Evolutionary conservation across 148 eudicot species (phyloP).

Genomic region (Heliosperma pusillum): DNA sequence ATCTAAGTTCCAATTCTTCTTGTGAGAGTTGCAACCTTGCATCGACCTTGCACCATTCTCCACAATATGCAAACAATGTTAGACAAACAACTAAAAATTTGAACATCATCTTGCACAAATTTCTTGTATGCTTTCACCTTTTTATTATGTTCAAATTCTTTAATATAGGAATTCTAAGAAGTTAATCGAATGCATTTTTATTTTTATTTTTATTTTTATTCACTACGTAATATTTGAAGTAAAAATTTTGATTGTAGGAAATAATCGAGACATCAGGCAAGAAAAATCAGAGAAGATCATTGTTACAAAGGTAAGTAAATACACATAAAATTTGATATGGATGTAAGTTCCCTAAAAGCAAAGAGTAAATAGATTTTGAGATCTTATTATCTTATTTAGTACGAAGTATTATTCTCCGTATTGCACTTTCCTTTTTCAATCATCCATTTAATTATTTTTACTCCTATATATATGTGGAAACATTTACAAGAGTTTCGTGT

Average conservation of each 20-base stretch:
- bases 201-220: too few species aligned
- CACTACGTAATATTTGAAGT: background rate
- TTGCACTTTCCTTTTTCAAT: too few species aligned
- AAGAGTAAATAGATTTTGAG: too few species aligned
- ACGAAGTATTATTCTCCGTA: too few species aligned
- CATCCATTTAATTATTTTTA: too few species aligned
- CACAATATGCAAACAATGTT: background rate
- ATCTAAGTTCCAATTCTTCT: conserved; percentile 7
- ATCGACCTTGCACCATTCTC: background rate
- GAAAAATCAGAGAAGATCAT: background rate
- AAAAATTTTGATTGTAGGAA: background rate
- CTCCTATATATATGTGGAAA: too few species aligned
- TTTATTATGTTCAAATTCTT: background rate
- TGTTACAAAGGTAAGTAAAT: too few species aligned
- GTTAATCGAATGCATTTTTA: too few species aligned
- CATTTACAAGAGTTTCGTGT: too few species aligned
- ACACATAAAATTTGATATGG: too few species aligned
- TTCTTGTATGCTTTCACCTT: background rate
- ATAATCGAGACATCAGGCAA: background rate
- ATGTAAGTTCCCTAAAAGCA: too few species aligned
- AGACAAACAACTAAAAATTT: background rate
- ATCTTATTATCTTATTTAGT: too few species aligned
- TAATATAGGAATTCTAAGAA: background rate
- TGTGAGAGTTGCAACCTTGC: background rate
- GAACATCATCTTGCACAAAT: background rate